phyloP scores from a whole-genome alignment of 495 filamentous ascomycete genomes.

The Aspergillus olivimuriae region DNA sequence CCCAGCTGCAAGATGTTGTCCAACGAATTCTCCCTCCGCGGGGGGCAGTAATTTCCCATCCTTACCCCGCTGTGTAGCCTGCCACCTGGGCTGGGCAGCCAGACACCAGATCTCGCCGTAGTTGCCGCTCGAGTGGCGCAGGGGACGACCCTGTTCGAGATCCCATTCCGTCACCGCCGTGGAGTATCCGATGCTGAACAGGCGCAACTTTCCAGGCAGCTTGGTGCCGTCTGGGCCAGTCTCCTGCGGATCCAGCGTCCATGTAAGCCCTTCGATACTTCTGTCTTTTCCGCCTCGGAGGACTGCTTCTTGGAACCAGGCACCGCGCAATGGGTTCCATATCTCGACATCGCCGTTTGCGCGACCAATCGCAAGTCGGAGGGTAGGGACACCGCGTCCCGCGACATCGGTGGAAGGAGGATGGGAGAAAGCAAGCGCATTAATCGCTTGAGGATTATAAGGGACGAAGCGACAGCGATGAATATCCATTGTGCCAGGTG shows the following conservation, averaged over 20 bases:
- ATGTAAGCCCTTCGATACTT: conserved; percentile 83
- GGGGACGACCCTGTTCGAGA: conserved; percentile 64
- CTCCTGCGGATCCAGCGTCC: conserved; percentile 82
- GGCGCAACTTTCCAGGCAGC: conserved; percentile 65
- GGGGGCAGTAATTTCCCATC: conserved; percentile 26
- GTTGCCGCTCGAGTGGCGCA: conserved; percentile 80
- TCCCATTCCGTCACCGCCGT: conserved; percentile 93
- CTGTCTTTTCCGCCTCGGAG: conserved; percentile 78
- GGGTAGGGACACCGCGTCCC: conserved; percentile 47
- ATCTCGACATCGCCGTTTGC: conserved; percentile 97
- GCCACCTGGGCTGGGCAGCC: conserved; percentile 70
- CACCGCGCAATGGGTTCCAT: conserved; percentile 84
- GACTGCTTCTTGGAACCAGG: conserved; percentile 85
- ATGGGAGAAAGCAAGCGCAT: conserved; percentile 89
- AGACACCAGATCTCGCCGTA: conserved; percentile 97
- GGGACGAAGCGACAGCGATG: conserved; percentile 95
- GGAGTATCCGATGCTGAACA: conserved; percentile 96
- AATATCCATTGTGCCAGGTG: conserved; percentile 66
- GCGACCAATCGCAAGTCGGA: conserved; percentile 82
- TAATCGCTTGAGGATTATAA: conserved; percentile 90
- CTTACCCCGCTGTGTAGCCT: conserved; percentile 29
- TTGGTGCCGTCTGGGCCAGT: conserved; percentile 53
- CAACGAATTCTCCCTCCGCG: conserved; percentile 39
- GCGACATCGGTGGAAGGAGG: conserved; percentile 49
- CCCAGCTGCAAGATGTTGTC: conserved; percentile 77